These are phyloP conservation scores for Emmonsia crescens DNA, from an alignment of 2,329 filamentous ascomycete genomes.

Conservation along the genomic window DNA sequence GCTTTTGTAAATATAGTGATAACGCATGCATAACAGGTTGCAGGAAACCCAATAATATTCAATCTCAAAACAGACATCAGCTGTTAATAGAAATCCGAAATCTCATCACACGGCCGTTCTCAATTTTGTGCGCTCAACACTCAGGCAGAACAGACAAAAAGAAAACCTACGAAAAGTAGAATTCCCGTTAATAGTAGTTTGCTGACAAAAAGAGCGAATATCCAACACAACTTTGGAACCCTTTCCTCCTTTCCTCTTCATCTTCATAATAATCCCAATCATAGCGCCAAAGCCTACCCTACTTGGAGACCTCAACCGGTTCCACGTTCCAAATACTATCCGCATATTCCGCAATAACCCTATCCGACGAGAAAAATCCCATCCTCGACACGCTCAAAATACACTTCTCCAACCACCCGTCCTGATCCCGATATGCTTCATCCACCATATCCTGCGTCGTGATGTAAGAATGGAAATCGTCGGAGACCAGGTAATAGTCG, in stretches of 20 bases:
- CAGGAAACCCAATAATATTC: not conserved
- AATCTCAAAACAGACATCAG: not conserved
- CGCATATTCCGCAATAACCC: slow-evolving; percentile 95
- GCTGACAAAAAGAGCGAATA: not conserved
- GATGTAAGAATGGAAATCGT: slow-evolving; percentile 93
- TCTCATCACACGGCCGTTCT: not conserved
- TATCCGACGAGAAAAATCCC: slow-evolving; percentile 94
- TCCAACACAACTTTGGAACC: not conserved
- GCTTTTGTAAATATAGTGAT: not conserved
- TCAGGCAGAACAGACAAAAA: not conserved
- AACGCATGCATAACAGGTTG: not conserved
- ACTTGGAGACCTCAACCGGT: slow-evolving; percentile 43
- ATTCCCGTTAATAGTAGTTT: not conserved
- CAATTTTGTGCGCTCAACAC: not conserved
- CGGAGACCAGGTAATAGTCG: slow-evolving; percentile 94
- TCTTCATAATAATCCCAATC: not conserved
- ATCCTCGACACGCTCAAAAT: slow-evolving; percentile 84
- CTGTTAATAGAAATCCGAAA: not conserved
- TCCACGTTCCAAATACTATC: slow-evolving; percentile 97
- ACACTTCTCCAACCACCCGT: slow-evolving; percentile 83
- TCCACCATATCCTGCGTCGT: slow-evolving; percentile 87
- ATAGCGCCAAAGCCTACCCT: not conserved
- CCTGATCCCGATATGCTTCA: slow-evolving; percentile 80
- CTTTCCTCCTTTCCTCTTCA: not conserved
- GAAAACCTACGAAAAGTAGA: not conserved